These are phyloP conservation scores for Trametes cingulata DNA, from an alignment of 768 basidiomycete species.

Conservation along the genomic window DNA sequence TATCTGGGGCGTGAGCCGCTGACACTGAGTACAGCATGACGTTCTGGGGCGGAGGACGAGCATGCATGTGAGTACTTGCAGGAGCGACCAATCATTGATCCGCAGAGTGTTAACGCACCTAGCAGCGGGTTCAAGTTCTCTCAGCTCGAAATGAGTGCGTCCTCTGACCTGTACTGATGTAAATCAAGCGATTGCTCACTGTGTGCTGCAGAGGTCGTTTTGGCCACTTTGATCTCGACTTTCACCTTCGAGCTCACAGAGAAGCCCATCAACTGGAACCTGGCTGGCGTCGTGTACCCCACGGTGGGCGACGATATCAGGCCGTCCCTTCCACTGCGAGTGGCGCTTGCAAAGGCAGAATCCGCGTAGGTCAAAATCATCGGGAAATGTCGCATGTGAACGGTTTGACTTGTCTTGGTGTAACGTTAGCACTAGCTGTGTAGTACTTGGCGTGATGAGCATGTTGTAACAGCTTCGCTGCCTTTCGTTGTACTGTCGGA, in stretches of 20 bases:
- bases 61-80: constrained; percentile 43
- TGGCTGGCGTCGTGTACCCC: constrained; percentile 15
- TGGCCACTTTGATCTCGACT: constrained; percentile 7
- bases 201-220: constrained; percentile 8
- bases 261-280: constrained; percentile 19
- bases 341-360: not conserved
- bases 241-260: constrained; percentile 19
- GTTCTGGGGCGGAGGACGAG: constrained; percentile 43
- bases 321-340: constrained; percentile 18
- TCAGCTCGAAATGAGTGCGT: constrained; percentile 26
- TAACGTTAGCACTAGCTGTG: no score
- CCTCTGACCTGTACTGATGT: not conserved
- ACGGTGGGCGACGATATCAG: not conserved
- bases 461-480: no score
- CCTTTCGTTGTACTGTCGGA: no score
- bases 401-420: no score
- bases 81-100: not conserved
- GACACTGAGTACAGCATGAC: constrained; percentile 38
- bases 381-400: no score
- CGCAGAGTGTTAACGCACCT: no score
- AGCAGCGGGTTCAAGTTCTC: constrained; percentile 25
- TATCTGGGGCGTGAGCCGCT: not conserved
- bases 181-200: not conserved
- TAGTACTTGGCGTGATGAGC: no score
- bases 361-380: not conserved